Evolutionary conservation across 1,284 basidiomycete species (phyloP).

Genomic region (Ustilago bromivora): DNA sequence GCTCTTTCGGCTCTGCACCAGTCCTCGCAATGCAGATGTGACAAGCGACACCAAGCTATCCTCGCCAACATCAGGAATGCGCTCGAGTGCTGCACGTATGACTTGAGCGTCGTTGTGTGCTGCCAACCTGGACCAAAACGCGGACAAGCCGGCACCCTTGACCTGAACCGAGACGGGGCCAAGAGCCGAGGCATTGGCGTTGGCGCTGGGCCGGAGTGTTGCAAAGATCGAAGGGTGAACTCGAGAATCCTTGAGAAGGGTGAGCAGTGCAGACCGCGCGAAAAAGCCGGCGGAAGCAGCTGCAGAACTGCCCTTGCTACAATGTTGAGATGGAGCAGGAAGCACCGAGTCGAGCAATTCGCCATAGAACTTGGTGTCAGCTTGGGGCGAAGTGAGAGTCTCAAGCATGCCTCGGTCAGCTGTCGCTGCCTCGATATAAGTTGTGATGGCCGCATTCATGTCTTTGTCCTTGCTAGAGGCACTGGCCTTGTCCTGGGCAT

Average conservation of each 20-base stretch:
- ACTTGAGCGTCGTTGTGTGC: constrained; percentile 32
- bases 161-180: constrained; percentile 15
- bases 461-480: constrained; percentile 15
- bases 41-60: constrained; percentile 28
- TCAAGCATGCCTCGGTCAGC: constrained; percentile 39
- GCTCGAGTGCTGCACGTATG: constrained; percentile 24
- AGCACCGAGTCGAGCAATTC: constrained; percentile 33
- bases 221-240: constrained; percentile 42
- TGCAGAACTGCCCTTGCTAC: constrained; percentile 10
- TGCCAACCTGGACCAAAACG: constrained; percentile 35
- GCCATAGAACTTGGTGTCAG: constrained; percentile 26
- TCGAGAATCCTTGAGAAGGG: constrained; percentile 19
- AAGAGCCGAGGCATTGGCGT: not conserved
- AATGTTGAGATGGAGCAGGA: constrained; percentile 19
- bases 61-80: constrained; percentile 34
- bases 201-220: constrained; percentile 6
- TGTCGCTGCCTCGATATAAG: constrained; percentile 27
- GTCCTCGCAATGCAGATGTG: constrained; percentile 23
- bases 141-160: constrained; percentile 16
- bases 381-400: constrained; percentile 31
- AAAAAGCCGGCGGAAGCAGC: constrained; percentile 5
- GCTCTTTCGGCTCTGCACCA: constrained; percentile 14
- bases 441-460: constrained; percentile 13
- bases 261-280: constrained; percentile 19
- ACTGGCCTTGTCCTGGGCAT: constrained; percentile 4